Evolutionary conservation across 2,329 filamentous ascomycete genomes (phyloP), one percentile per base, ranked within the genome.

Genomic region (Hypoxylon sp.): DNA sequence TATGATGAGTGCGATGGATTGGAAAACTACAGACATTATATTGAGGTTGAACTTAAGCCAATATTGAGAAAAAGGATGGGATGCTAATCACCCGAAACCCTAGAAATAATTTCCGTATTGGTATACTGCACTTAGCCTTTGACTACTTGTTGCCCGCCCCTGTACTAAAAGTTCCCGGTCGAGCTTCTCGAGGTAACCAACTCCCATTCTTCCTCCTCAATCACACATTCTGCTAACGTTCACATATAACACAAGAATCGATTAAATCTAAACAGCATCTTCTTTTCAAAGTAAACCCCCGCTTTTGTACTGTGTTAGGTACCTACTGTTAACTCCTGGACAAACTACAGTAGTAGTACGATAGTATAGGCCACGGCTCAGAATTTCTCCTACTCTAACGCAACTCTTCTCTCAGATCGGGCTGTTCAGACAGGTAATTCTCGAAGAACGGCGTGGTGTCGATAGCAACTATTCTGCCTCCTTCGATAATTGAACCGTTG

Each of bases 391-490:
- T 8, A 13, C 22, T 35, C 14, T 35, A 54, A 14, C 51, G 35
- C 22, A 54, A 29, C 51, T 54, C 51, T 13, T 39, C 33, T 54
- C 39, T 35, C 13, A 24, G 19, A n/a, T 42, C 35, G 2, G 13
- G 51, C 17, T 54, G 33, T 14, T 22, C n/a, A 3, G 51, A 42
- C 19, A 54, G 22, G 26, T 54, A 29, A 13, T 19, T 22, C 13
- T 53, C 51, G 14, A 54, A 54, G 35, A 42, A 54, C 13, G 51
- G 11, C 6, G 51, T 54, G 22, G 54, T 44, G 17, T 58, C 54
- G 35, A 58, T 58, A 22, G 54, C 54, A 26, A 58, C 54, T 31
- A 58, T 58, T 13, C 39, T 58, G 3, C 54, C 54, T 13, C 35
- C 35, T 31, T 58, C 54, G 14, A 48, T 37, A 13, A 48, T 48